Conservation (phyloP, 106 monocot genomes). For the Phalaenopsis aphrodite region DNA sequence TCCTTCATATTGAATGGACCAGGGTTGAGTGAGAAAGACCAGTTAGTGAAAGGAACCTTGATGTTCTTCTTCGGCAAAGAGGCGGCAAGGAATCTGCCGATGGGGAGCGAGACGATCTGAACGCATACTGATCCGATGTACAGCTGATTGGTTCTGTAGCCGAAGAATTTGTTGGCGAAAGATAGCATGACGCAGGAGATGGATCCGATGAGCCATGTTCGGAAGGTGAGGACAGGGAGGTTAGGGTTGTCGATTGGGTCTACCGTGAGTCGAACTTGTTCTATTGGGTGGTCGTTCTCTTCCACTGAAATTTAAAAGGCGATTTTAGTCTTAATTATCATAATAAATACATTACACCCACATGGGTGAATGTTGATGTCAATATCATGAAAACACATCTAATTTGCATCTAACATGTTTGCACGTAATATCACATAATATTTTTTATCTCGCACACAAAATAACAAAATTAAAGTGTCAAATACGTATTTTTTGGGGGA, state of each 20-base stretch:
- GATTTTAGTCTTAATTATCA: too few species aligned
- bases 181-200: slow-evolving; percentile 9
- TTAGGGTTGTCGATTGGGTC: slow-evolving; percentile 3
- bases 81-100: slow-evolving; percentile 20
- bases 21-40: slow-evolving; percentile 17
- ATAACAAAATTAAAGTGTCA: too few species aligned
- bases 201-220: slow-evolving; percentile 20
- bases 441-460: too few species aligned
- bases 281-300: slow-evolving; percentile 12
- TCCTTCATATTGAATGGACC: slow-evolving; percentile 25
- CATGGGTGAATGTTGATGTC: too few species aligned
- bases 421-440: too few species aligned
- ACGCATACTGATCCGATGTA: slow-evolving; percentile 1
- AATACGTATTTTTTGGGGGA: too few species aligned
- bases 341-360: too few species aligned
- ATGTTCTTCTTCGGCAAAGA: slow-evolving; percentile 4
- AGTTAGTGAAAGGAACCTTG: slow-evolving; percentile 7
- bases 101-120: slow-evolving; percentile 14
- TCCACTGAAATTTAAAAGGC: neutral
- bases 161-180: slow-evolving; percentile 17
- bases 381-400: too few species aligned
- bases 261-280: slow-evolving; percentile 21
- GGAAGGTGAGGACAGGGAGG: slow-evolving; percentile 8
- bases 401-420: too few species aligned
- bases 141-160: slow-evolving; percentile 6